Base-by-base conservation (phyloP, 495 filamentous ascomycete species). In the Evernia prunastri region DNA sequence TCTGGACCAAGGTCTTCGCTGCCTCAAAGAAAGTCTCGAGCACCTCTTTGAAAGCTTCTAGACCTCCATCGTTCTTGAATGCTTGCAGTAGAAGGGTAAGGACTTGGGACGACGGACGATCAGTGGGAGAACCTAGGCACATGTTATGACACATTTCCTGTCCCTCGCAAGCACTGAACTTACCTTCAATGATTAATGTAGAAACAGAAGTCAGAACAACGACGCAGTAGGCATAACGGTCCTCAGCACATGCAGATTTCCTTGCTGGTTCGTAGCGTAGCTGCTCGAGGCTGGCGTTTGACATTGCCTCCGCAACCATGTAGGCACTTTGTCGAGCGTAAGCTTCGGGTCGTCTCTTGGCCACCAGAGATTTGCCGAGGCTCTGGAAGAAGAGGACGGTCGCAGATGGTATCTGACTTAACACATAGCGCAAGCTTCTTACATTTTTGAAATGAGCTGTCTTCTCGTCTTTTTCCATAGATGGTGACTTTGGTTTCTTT, bases 11-110 rank as follows among this genome's bases (percentile, higher is more conserved):
- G 39, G 73, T 67, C 49, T 81, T 81, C 63, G 93, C 85, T 61
- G 89, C 87, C 2, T 82, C 75, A 66, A 87, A 84, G 69, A 95
- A 92, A n/a, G 77, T 77, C 56, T 86, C 78, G 25, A 96, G 84
- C 66, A 93, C 86, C 8, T 82, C 77, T 63, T 88, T 91, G 36
- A 97, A 76, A 23, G 83, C 78, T 37, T 85, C 82, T 45, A 98
- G 78, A 3, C 94, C 94, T 47, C 86, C 84, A 59, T 81, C 80
- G 56, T 88, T 86, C 73, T 92, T 94, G 77, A 97, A 97, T 20
- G 89, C 86, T 66, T 92, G 82, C 39, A 97, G 73, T 37, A 96
- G 87, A 20, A 92, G 80, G 11, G 89, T 89, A 53, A 96, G 82
- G 36, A 89, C 84, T 66, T 89, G 86, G 5, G 82, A 74, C n/a